Evolutionary conservation across 2,329 filamentous ascomycete species (phyloP).

Genomic region (Paecilomyces fulvus): DNA sequence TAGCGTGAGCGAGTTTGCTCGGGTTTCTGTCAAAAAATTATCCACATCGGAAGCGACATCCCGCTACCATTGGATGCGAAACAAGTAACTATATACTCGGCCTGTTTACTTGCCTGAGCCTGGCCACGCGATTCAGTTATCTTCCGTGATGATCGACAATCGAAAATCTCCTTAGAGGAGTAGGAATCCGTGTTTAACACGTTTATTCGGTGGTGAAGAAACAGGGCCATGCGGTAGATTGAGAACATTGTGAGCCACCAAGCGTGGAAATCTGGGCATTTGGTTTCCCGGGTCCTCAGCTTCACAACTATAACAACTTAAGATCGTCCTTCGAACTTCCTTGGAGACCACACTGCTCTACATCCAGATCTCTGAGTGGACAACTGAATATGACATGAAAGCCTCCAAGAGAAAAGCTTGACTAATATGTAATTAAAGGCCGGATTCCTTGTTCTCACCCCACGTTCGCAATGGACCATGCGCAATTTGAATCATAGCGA

Average conservation of each 20-base stretch:
- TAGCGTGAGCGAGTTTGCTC: constrained; percentile 1
- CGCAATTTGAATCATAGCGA: neutral
- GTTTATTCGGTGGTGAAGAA: neutral
- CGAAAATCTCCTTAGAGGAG: neutral
- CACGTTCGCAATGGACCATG: neutral
- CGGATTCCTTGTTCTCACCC: neutral
- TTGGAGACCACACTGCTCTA: neutral
- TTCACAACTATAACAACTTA: neutral
- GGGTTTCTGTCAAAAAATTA: neutral
- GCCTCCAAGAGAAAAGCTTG: neutral
- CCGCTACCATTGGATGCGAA: neutral
- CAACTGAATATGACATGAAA: neutral
- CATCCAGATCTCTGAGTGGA: neutral
- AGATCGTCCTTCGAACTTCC: neutral
- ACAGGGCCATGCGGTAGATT: neutral
- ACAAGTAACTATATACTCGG: neutral
- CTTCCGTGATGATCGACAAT: neutral
- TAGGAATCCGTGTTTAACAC: neutral
- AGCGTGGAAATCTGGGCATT: neutral
- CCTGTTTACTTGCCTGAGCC: neutral
- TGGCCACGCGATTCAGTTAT: neutral
- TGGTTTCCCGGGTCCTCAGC: neutral
- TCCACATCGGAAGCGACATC: neutral
- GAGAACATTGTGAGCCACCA: neutral
- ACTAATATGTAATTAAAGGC: neutral